Evolutionary conservation across 2,329 filamentous ascomycete genomes (phyloP).

Genomic region (Hymenotorrendiella dingleyae): DNA sequence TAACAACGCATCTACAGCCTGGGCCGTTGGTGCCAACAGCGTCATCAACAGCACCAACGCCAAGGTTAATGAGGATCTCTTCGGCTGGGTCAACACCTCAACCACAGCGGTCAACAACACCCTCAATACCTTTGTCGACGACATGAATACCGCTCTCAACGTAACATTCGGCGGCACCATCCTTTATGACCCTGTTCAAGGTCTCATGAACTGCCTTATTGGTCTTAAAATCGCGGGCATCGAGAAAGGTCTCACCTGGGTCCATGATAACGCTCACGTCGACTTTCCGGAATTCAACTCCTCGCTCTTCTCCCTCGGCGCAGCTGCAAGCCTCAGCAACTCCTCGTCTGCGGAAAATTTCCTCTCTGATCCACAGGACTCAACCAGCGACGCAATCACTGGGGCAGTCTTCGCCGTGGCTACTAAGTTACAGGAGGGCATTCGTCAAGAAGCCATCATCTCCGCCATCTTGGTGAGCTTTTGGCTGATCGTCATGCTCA

Average conservation of each 20-base stretch:
- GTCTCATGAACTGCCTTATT: conserved; percentile 81
- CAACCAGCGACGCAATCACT: conserved; percentile 76
- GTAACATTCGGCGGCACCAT: conserved; percentile 76
- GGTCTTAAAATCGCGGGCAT: conserved; percentile 79
- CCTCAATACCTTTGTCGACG: conserved; percentile 72
- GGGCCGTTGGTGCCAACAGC: conserved; percentile 57
- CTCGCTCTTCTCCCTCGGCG: conserved; percentile 78
- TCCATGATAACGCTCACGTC: conserved; percentile 79
- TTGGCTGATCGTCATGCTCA: conserved; percentile 71
- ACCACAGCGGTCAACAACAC: conserved; percentile 81
- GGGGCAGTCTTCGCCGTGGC: conserved; percentile 67
- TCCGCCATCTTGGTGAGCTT: conserved; percentile 67
- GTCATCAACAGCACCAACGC: conserved; percentile 54
- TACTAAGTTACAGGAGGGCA: conserved; percentile 57
- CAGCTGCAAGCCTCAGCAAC: conserved; percentile 52
- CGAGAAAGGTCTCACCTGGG: conserved; percentile 88
- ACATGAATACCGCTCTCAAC: conserved; percentile 70
- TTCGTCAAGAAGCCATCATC: conserved; percentile 75
- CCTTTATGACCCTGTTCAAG: conserved; percentile 70
- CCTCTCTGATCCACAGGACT: conserved; percentile 67
- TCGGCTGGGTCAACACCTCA: conserved; percentile 81
- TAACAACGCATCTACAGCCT: conserved; percentile 57
- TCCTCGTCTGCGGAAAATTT: conserved; percentile 62
- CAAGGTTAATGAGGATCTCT: conserved; percentile 76
- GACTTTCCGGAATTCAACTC: conserved; percentile 71